Evolutionary conservation across 2,329 filamentous ascomycete species (phyloP), one percentile per base, ranked within the genome.

Genomic region (Aspergillus eucalypticola): DNA sequence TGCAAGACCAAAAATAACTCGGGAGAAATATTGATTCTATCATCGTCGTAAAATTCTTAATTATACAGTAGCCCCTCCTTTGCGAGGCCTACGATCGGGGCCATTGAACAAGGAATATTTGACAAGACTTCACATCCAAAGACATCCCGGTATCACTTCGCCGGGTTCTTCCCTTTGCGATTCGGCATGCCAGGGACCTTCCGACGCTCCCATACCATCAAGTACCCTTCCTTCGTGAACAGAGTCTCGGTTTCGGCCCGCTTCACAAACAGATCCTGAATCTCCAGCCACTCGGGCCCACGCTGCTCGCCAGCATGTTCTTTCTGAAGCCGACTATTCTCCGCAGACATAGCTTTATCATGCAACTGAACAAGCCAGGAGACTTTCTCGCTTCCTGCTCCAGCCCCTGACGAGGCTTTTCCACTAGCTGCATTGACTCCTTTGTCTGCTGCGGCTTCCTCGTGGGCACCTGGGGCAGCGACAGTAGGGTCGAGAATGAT

Each of bases 191-290:
- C 72, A 32, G 73, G 72, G 5, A 67, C 61, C 72, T 85, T 88
- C 76, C 92, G 86, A 75, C 90, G 84, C 81, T 98, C 95, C 95
- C 95, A 98, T 48, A 99, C 87, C 85, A 98, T 96, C 60, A 98
- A 78, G 81, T 98, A 98, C 58, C 90, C 90, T 83, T 99, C 95
- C 55, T 94, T 92, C 0, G 96, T 89, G 71, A 96, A 96, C 66
- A 99, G 75, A 68, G 96, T 84, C 81, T 99, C 94, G 64, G 86
- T 90, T 76, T 94, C 90, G 19, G 95, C 90, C 76, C 89, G 88
- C 73, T 97, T 91, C 6, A 99, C 94, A 73, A 90, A 97, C 66
- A 99, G 75, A 79, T 99, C 95, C 80, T 99, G 95, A 58, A 93
- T 89, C 60, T 96, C 90, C 56, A 96, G 86, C 95, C 95, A 99